A percentile compares a stretch with the other conserved stretches of the same genome.
Evolutionary conservation across 768 basidiomycete species (phyloP).

Genomic region (Rhodotorula kratochvilovae): DNA sequence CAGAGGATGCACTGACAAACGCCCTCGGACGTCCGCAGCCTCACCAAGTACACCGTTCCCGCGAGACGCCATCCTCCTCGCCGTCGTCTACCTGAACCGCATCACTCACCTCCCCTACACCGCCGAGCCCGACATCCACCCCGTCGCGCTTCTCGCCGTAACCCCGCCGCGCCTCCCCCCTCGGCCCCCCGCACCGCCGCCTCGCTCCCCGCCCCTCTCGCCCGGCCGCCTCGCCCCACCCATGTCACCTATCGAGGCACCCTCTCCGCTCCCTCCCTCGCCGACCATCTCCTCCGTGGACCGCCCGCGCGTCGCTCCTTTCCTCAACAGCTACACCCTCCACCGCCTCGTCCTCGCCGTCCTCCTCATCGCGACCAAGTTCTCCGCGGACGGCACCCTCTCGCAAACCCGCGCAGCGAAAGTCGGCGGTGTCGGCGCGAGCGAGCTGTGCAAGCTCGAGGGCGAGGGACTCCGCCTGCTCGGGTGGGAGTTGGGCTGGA

Average conservation of each 20-base stretch:
- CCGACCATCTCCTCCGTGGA: constrained; percentile 7
- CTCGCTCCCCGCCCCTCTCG: background rate
- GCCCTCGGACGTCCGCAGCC: constrained; percentile 10
- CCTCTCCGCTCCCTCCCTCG: constrained; percentile 7
- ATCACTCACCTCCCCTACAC: constrained; percentile 35
- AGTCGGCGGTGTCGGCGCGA: constrained; percentile 34
- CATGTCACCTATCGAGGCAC: background rate
- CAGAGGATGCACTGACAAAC: background rate
- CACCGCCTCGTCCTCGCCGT: constrained; percentile 38
- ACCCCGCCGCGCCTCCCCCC: background rate
- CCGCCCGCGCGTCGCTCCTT: constrained; percentile 1
- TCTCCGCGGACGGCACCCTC: constrained; percentile 30
- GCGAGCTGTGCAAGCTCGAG: constrained; percentile 35
- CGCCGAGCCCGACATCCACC: background rate
- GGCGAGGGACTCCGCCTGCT: constrained; percentile 33
- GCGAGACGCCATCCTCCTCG: constrained; percentile 38
- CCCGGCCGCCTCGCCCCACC: background rate
- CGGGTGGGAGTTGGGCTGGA: constrained; percentile 17
- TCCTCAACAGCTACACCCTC: constrained; percentile 35
- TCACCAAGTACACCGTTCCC: constrained; percentile 38
- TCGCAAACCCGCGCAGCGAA: constrained; percentile 34
- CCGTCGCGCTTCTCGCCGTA: background rate
- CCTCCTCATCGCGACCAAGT: constrained; percentile 35
- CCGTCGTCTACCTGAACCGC: constrained; percentile 39
- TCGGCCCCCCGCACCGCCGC: background rate